Conservation (phyloP, 495 filamentous ascomycete genomes). For the Aspergillus egyptiacus region DNA sequence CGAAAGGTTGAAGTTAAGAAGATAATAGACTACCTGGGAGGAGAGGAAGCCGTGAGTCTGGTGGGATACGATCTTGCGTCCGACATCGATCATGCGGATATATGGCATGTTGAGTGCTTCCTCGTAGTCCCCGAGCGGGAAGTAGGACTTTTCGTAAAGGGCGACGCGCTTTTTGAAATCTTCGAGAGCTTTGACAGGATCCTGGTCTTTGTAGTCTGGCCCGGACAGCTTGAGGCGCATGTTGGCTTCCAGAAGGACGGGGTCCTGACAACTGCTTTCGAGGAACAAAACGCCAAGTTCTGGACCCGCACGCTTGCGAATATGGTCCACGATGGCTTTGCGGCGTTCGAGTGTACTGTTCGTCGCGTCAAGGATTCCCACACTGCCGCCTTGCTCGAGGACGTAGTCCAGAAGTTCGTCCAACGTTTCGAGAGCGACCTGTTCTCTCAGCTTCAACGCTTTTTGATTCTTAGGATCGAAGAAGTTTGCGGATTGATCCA, state of each 20-base stretch:
- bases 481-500: slow-evolving; percentile 87
- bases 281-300: slow-evolving; percentile 87
- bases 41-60: slow-evolving; percentile 88
- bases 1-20: slow-evolving; percentile 92
- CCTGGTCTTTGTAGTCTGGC: slow-evolving; percentile 91
- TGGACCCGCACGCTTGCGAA: slow-evolving; percentile 76
- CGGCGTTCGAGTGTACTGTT: slow-evolving; percentile 88
- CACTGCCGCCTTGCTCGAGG: slow-evolving; percentile 70
- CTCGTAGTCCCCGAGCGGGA: slow-evolving; percentile 86
- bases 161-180: slow-evolving; percentile 94
- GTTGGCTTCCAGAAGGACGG: slow-evolving; percentile 79
- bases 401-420: slow-evolving; percentile 90
- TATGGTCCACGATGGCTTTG: slow-evolving; percentile 73
- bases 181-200: slow-evolving; percentile 70
- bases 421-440: slow-evolving; percentile 84
- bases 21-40: slow-evolving; percentile 83
- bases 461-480: slow-evolving; percentile 86
- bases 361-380: slow-evolving; percentile 98
- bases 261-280: slow-evolving; percentile 85
- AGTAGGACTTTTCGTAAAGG: slow-evolving; percentile 88
- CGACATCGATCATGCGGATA: slow-evolving; percentile 96
- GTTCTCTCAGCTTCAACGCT: slow-evolving; percentile 78
- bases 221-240: slow-evolving; percentile 98
- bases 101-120: slow-evolving; percentile 84
- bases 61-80: slow-evolving; percentile 84